phyloP scores from a whole-genome alignment of 148 eudicot species.

The Bassia scoparia region DNA sequence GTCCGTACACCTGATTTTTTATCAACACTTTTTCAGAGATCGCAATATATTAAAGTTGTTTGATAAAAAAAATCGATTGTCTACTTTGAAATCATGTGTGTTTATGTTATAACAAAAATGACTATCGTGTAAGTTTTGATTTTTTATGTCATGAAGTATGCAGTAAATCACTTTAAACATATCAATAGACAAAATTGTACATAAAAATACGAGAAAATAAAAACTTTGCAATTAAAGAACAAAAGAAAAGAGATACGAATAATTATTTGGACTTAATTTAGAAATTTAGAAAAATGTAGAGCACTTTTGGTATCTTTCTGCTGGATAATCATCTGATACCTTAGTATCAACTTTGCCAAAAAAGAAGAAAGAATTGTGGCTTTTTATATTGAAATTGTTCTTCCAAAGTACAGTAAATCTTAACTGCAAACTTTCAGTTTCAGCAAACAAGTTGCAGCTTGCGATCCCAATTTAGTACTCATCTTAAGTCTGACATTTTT shows the following conservation, averaged over 20 bases:
- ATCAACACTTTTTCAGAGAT: background rate
- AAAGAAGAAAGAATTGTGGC: conserved; percentile 1
- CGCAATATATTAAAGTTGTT: too few relatives aligned
- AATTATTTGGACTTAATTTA: background rate
- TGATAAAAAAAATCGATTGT: background rate
- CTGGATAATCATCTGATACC: background rate
- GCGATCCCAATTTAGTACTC: background rate
- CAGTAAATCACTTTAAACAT: too few relatives aligned
- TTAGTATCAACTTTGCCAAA: background rate
- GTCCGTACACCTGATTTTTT: background rate
- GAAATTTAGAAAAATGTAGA: background rate
- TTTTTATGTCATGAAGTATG: too few relatives aligned
- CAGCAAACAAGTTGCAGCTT: background rate
- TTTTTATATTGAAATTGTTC: conserved; percentile 9
- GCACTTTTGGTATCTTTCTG: conserved; percentile 5
- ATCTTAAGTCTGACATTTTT: background rate
- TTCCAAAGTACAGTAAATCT: background rate
- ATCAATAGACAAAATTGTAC: background rate
- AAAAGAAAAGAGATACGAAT: background rate
- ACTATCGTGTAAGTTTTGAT: too few relatives aligned
- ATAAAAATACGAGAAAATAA: too few relatives aligned
- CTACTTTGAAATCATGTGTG: too few relatives aligned
- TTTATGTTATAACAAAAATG: too few relatives aligned
- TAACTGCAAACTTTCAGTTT: background rate
- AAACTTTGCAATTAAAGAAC: background rate